Conservation (phyloP, 768 basidiomycete species). For the Mycena galericulata region DNA sequence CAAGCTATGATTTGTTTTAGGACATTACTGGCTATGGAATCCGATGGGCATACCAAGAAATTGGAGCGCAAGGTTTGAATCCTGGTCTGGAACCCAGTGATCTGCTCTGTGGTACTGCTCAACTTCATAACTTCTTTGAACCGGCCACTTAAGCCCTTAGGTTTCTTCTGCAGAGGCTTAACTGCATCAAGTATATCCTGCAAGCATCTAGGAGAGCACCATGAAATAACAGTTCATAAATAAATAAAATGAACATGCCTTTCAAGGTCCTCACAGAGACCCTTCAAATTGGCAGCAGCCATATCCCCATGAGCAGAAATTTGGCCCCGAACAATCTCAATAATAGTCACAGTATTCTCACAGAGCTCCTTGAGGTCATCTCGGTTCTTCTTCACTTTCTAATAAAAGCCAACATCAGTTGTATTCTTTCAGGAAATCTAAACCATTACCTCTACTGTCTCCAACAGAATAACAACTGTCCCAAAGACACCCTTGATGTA, state of each 20-base stretch:
- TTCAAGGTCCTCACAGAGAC: conserved; percentile 13
- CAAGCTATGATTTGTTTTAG: background rate
- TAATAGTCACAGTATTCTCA: background rate
- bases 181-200: background rate
- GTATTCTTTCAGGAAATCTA: no score
- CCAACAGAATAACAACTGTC: no score
- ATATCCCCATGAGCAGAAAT: background rate
- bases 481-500: no score
- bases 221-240: background rate
- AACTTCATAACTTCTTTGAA: background rate
- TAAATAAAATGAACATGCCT: background rate
- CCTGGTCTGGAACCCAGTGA: background rate
- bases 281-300: background rate
- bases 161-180: background rate
- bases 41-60: background rate
- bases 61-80: background rate
- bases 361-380: conserved; percentile 12
- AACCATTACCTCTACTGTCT: no score
- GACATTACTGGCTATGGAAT: background rate
- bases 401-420: no score
- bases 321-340: background rate
- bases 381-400: conserved; percentile 22
- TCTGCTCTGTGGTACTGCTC: background rate
- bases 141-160: background rate
- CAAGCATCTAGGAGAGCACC: background rate